A percentile compares a stretch with the other conserved stretches of the same genome.
These are phyloP conservation scores for Dendrobium nobile DNA, from an alignment of 106 monocot species.

Conservation along the genomic window DNA sequence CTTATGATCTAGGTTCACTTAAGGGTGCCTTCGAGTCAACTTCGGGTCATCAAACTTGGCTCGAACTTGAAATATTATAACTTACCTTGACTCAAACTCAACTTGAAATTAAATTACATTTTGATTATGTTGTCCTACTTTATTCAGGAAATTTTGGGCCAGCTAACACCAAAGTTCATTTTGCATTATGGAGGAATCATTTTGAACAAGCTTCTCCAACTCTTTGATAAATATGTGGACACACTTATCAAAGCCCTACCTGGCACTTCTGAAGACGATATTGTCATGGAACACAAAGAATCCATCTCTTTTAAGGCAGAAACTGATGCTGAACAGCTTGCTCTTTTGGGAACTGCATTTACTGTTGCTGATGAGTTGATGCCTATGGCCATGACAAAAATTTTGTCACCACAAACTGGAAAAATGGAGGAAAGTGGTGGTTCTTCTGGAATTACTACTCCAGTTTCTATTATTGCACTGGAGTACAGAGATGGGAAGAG, in stretches of 20 bases:
- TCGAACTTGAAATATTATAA: no score
- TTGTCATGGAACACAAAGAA: slow-evolving; percentile 43
- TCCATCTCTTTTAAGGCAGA: slow-evolving; percentile 54
- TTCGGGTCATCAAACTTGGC: no score
- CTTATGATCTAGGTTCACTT: no score
- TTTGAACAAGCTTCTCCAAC: slow-evolving; percentile 55
- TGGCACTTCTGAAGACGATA: slow-evolving; percentile 72
- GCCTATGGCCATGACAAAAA: slow-evolving; percentile 60
- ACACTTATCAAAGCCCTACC: slow-evolving; percentile 68
- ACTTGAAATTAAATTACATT: no score
- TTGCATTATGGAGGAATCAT: slow-evolving; percentile 75
- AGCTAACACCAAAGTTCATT: slow-evolving; percentile 65
- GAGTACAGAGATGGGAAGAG: slow-evolving; percentile 89
- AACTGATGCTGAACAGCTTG: slow-evolving; percentile 87
- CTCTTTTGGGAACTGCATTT: slow-evolving; percentile 75
- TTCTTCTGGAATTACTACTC: slow-evolving; percentile 21
- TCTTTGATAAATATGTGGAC: slow-evolving; percentile 87
- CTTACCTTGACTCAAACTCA: no score
- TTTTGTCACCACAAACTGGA: slow-evolving; percentile 41
- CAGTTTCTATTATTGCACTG: slow-evolving; percentile 21
- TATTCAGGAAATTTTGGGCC: slow-evolving; percentile 79
- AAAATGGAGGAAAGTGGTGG: slow-evolving; percentile 34
- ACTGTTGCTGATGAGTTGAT: slow-evolving; percentile 82
- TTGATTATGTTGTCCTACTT: not conserved
- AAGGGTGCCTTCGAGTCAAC: no score